Evolutionary conservation across 257 asterid genomes (phyloP), one percentile per base, ranked within the genome.

Genomic region (Rhazya stricta): DNA sequence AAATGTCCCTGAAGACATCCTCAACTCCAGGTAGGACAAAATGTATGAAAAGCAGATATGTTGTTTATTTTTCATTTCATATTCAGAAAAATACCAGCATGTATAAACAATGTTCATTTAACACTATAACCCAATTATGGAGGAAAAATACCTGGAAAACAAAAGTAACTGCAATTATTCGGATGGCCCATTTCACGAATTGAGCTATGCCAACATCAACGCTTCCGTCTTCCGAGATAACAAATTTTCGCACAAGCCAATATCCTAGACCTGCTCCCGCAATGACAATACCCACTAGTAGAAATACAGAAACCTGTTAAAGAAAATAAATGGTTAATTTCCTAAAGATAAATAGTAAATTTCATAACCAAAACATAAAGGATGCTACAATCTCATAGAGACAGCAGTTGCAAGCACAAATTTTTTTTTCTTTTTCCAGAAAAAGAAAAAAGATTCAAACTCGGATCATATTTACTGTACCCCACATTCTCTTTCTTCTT

Each of bases 261-360:
- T 88, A 91, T 21, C 97, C 97, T 70, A 91, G 84, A 75, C 84
- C 98, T 83, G 97, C 96, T 75, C 98, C 97, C 82, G 97, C 88
- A 80, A 93, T 88, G 78, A 85, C 85, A 71, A 93, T 76, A 66
- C 90, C 95, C 77, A 91, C 91, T 21, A 89, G 80, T 80, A 85
- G 70, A 77, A 93, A 93, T 32, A 90, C 83, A 83, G 91, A 88
- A 61, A 91, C 91, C 98, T 93, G 86, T 41, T 4, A 78, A 71
- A 67, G 79, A 71, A 45, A 71, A 78, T 36, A 37, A 67, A 39
- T 68, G 34, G 43, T 63, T 12, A 12, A 48, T 2, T 7, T n/a
- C 11, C 18, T 29, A 60, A 19, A 60, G 9, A 67, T 71, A 6
- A 39, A 39, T n/a, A n/a, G n/a, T n/a, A 39, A 4, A 1, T 39